Evolutionary conservation across 306 rosid genomes (phyloP).

Genomic region (Acacia confusa): DNA sequence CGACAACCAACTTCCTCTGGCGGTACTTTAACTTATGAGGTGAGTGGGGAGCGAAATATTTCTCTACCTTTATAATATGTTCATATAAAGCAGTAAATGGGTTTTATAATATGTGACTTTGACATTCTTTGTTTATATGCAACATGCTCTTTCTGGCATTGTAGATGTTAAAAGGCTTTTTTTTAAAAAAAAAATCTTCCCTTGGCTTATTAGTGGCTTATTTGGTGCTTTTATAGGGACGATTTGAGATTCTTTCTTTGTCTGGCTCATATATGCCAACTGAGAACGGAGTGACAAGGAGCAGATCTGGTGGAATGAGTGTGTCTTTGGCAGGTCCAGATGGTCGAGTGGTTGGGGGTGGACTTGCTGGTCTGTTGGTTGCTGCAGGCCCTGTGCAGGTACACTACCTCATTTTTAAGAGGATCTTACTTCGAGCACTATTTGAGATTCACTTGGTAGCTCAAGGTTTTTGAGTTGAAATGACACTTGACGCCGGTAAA

Average conservation of each 20-base stretch:
- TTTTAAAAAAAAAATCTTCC: background rate
- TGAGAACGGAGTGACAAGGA: constrained; percentile 66
- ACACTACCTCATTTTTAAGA: constrained; percentile 22
- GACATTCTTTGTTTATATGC: background rate
- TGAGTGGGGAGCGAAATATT: constrained; percentile 28
- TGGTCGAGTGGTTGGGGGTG: constrained; percentile 89
- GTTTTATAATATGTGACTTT: background rate
- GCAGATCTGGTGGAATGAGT: constrained; percentile 95
- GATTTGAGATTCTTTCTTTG: constrained; percentile 86
- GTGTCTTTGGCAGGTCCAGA: constrained; percentile 90
- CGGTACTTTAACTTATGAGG: constrained; percentile 72
- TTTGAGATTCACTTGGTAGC: background rate
- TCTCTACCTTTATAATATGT: constrained; percentile 12
- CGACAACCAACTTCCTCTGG: constrained; percentile 67
- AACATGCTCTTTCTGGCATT: constrained; percentile 1
- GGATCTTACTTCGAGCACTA: constrained; percentile 16
- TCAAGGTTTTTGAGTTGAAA: background rate
- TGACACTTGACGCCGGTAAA: background rate
- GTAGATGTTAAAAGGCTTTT: background rate
- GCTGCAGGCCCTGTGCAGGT: constrained; percentile 98
- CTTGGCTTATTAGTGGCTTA: background rate
- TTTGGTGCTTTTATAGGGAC: constrained; percentile 57
- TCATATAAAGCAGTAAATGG: background rate
- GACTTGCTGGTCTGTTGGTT: constrained; percentile 82
- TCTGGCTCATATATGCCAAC: constrained; percentile 86